Evolutionary conservation across 2,329 filamentous ascomycete genomes (phyloP), one percentile per base, ranked within the genome.

Genomic region (Colletotrichum sp.): DNA sequence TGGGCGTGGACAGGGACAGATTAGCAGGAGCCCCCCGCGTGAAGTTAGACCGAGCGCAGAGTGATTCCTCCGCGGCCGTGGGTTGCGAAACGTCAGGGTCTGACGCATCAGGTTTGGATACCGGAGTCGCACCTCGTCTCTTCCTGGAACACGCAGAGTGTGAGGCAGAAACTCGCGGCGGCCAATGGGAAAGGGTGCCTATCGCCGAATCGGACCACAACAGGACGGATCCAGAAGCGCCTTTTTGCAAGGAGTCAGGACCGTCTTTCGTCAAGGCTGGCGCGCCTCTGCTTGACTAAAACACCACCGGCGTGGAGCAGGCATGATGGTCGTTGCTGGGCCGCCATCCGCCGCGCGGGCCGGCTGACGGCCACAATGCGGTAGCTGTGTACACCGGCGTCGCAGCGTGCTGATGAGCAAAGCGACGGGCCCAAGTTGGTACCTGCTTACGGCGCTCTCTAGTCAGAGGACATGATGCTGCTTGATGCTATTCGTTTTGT

Each of bases 151-250:
- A 71, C 61, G 30, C 68, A 71, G 64, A 77, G 77, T 78, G 71
- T 78, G 77, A 77, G 77, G 76, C 71, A 72, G 70, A 74, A 69
- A 75, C 60, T 28, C 26, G 30, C 65, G 64, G 60, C 61, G 65
- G 60, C 77, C 77, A 78, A 77, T 78, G 48, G 75, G 71, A 68
- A 61, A 57, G 18, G 59, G 64, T 77, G 68, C 68, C 72, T 76
- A 74, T 75, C 68, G 71, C 77, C 75, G 77, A 77, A 77, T 75
- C 75, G 77, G 75, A 77, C 77, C 77, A 75, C 71, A 74, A 76
- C 67, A 59, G 73, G 73, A 68, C 70, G 73, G 73, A 69, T 69
- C 73, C 74, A 76, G 70, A 76, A 76, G 70, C 70, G 64, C 70
- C 69, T 74, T 76, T 74, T 74, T 74, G 57, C 57, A 21, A 74